Evolutionary conservation across 1,284 basidiomycete genomes (phyloP), one percentile per base, ranked within the genome.

Genomic region (Earliella scabrosa): DNA sequence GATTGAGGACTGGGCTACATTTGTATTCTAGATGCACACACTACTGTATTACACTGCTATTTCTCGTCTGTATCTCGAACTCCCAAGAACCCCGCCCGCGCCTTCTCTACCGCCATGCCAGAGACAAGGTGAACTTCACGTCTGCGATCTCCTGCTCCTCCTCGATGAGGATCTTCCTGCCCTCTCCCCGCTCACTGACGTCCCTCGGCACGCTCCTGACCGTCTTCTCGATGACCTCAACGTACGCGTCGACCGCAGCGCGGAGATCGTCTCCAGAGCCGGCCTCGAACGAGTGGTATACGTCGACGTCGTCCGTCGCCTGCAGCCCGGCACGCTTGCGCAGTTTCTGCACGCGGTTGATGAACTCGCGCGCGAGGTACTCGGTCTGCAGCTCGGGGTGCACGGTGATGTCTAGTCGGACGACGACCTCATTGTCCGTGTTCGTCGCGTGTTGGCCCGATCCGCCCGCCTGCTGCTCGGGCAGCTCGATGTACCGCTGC

Each of bases 311-410:
- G 72, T 99, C 97, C 11, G 95, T 96, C 24, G 95, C 90, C 72
- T 95, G 93, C 63, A 99, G 78, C 2, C 95, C 95, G 1, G 95
- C 95, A 73, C 95, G 94, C 78, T 99, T 99, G 63, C 97, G 83
- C 63, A 98, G 78, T 71, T 95, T 94, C 79, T 99, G 97, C 46
- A 99, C 90, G 50, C 97, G 90, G 68, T 97, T 97, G 64, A 93
- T 91, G 61, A 98, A 75, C 72, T 97, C 95, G 47, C 97, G 85
- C 43, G 94, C 89, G 35, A 96, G 82, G 75, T 94, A 95, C 76
- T 98, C 92, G 55, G 86, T 82, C 73, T 90, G 87, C 53, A 99
- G 83, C 65, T 97, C 95, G 1, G 91, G 83, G 66, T 97, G 90
- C 50, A 92, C 83, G 70, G 92, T 85, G 56, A 93, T 85, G 73